These are phyloP conservation scores for Pestalotiopsis sp. DNA, from an alignment of 2,329 filamentous ascomycete genomes.

Conservation along the genomic window DNA sequence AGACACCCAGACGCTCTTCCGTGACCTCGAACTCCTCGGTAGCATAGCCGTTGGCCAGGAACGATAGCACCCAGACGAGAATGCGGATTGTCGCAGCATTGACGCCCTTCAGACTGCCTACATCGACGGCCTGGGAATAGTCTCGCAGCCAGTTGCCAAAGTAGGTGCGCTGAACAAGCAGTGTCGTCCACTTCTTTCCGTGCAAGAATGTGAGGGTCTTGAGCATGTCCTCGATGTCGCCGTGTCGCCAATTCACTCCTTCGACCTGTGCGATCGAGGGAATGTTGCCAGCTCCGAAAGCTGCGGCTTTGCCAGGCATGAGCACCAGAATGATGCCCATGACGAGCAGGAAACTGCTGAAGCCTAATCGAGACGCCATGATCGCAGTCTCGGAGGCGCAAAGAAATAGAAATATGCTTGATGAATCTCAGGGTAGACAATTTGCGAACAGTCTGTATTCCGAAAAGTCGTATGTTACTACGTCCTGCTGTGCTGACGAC, in stretches of 20 bases:
- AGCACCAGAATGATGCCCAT: conserved; percentile 57
- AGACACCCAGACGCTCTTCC: conserved; percentile 77
- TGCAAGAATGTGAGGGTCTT: conserved; percentile 76
- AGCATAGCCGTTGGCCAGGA: conserved; percentile 83
- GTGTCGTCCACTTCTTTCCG: conserved; percentile 83
- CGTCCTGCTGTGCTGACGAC: not conserved
- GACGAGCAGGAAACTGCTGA: conserved; percentile 56
- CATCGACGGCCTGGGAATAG: conserved; percentile 83
- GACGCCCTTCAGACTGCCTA: conserved; percentile 77
- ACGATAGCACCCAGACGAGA: conserved; percentile 80
- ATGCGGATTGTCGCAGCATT: conserved; percentile 79
- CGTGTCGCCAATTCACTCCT: conserved; percentile 72
- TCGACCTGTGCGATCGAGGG: conserved; percentile 67
- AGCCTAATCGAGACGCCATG: conserved; percentile 53
- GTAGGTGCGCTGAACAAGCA: conserved; percentile 77
- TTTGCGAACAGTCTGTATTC: not conserved
- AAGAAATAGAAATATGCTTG: no score
- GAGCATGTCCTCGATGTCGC: conserved; percentile 82
- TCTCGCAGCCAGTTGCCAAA: conserved; percentile 89
- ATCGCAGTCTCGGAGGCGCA: not conserved
- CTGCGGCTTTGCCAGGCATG: conserved; percentile 58
- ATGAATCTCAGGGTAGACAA: not conserved
- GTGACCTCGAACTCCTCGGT: conserved; percentile 86
- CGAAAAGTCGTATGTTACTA: not conserved
- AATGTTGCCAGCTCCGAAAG: conserved; percentile 74